These are phyloP conservation scores for Globisporangium ultimum DNA, from an alignment of 352 stramenopile species.

Conservation along the genomic window DNA sequence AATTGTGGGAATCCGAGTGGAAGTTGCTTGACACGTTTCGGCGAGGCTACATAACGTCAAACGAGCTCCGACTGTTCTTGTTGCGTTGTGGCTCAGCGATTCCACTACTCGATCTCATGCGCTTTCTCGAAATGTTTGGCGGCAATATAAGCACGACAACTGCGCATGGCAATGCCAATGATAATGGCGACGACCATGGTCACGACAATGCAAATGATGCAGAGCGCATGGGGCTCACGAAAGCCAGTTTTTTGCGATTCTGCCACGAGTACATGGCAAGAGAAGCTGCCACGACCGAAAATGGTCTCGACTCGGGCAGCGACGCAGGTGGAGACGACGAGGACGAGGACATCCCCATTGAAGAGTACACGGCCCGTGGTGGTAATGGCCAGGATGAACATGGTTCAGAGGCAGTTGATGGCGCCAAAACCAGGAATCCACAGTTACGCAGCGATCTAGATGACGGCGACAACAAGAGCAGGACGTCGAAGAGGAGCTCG, in stretches of 20 bases:
- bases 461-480: neutral
- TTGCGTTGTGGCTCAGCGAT: slow-evolving; percentile 37
- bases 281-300: slow-evolving; percentile 26
- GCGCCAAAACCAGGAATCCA: neutral
- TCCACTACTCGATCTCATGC: slow-evolving; percentile 35
- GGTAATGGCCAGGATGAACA: neutral
- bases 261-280: slow-evolving; percentile 40
- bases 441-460: too few relatives aligned
- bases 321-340: slow-evolving; percentile 24
- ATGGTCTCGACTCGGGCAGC: slow-evolving; percentile 29
- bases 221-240: slow-evolving; percentile 29
- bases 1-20: slow-evolving; percentile 52
- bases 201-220: slow-evolving; percentile 14
- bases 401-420: neutral
- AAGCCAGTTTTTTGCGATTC: slow-evolving; percentile 50
- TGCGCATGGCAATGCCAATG: too few relatives aligned
- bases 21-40: slow-evolving; percentile 52
- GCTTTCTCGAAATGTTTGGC: slow-evolving; percentile 55
- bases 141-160: neutral
- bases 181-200: too few relatives aligned
- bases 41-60: slow-evolving; percentile 28
- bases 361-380: neutral
- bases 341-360: slow-evolving; percentile 10
- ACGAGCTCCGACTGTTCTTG: slow-evolving; percentile 49
- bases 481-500: neutral